Base-by-base conservation (phyloP, 805 yeast species). In the Wickerhamiella azyma region DNA sequence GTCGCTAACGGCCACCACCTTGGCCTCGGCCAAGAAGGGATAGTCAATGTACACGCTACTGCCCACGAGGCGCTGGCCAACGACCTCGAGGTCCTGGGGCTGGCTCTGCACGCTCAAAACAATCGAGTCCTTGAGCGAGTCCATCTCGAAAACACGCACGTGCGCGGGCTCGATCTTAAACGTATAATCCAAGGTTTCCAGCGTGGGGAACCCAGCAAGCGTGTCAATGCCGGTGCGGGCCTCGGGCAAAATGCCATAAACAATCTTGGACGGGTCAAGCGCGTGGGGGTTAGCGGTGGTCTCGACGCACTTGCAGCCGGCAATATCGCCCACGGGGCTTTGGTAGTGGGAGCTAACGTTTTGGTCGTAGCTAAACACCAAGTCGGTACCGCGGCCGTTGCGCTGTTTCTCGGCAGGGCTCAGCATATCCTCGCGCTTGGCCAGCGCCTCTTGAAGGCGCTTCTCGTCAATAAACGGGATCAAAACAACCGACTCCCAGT, bases 401-500 rank as follows among this genome's bases (percentile, higher is more conserved):
- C 98, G 76, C 41, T 57, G 56, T 46, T 68, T 68, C 59, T 92
- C 98, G 43, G 76, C 89, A 0, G 81, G 74, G 1, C 78, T 67
- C 47, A 92, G 66, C 50, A 70, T 71, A 0, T 66, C 57, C 48
- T 84, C 82, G 37, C 71, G 63, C 2, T 94, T 84, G 41, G 65
- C 68, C 74, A 92, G 74, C 1, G 89, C 89, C 3, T 70, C 77
- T 28, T 81, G 66, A 47, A 92, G 70, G 50, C 92, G 72, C 26
- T 74, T 64, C 57, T 82, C 85, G 53, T 92, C 96, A 39, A 92
- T 96, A 69, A 92, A 92, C 5, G 94, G 79, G 48, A 92, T 73
- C 56, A 85, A 73, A 6, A 92, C 95, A 47, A 92, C 96, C 9
- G 96, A 96, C 66, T 92, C 97, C 98, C 98, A 92, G 42, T 85